Evolutionary conservation across 495 filamentous ascomycete species (phyloP).

Genomic region (Tuber brumale): DNA sequence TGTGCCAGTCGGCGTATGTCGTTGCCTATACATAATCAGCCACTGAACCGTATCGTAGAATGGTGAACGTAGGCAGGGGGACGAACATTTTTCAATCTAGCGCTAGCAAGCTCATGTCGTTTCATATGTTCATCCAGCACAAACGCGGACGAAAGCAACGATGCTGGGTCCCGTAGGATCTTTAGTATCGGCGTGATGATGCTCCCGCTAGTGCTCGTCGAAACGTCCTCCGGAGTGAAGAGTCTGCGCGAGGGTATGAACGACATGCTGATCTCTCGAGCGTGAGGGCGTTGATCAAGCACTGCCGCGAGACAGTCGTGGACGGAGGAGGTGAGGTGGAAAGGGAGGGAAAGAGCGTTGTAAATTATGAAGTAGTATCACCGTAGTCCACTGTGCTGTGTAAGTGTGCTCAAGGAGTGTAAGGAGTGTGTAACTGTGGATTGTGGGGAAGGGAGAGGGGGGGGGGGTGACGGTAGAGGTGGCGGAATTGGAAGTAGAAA

Average conservation of each 20-base stretch:
- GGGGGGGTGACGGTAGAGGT: not conserved
- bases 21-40: constrained; percentile 48
- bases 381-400: not conserved
- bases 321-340: not conserved
- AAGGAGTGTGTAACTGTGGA: constrained; percentile 1
- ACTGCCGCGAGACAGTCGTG: not conserved
- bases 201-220: constrained; percentile 15
- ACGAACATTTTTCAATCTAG: constrained; percentile 28
- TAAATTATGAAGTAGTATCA: not conserved
- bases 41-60: constrained; percentile 20
- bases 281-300: not conserved
- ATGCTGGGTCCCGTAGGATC: constrained; percentile 22
- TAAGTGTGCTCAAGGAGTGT: not conserved
- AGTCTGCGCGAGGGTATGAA: not conserved
- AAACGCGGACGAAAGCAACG: constrained; percentile 21
- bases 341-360: not conserved
- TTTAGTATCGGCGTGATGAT: constrained; percentile 22
- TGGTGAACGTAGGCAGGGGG: not conserved
- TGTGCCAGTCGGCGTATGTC: constrained; percentile 59
- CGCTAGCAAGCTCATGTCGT: constrained; percentile 30
- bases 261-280: not conserved
- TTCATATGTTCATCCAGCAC: constrained; percentile 24
- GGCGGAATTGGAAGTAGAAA: not conserved
- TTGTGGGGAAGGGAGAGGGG: too few relatives aligned
- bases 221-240: not conserved